phyloP scores from a whole-genome alignment of 176 grass and related monocot species.

The Carex parvula region DNA sequence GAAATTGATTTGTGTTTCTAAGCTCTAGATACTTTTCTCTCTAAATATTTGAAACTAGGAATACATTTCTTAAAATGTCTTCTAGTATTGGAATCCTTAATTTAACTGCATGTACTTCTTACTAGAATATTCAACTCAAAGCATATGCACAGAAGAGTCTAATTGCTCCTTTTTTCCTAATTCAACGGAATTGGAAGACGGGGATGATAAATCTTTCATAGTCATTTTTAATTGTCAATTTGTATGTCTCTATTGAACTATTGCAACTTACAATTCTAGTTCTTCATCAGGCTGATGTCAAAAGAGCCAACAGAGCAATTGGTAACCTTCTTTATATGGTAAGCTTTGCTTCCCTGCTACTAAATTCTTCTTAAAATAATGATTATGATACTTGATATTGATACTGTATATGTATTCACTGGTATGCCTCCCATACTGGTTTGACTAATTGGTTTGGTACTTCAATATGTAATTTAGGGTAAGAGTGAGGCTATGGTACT shows the following conservation, averaged over 20 bases:
- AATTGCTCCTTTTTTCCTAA: neutral
- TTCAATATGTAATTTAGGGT: neutral
- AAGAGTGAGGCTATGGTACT: too few species aligned
- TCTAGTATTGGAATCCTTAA: too few species aligned
- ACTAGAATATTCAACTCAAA: neutral
- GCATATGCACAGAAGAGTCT: neutral
- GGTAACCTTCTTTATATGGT: constrained; percentile 87
- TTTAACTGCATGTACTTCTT: neutral
- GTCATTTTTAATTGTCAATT: neutral
- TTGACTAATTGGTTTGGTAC: neutral
- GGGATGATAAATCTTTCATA: neutral
- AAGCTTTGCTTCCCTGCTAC: neutral
- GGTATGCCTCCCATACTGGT: neutral
- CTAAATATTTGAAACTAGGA: neutral
- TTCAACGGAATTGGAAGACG: neutral
- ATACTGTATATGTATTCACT: neutral
- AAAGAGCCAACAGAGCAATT: constrained; percentile 55
- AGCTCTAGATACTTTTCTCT: neutral
- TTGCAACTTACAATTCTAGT: constrained; percentile 6
- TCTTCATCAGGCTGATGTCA: constrained; percentile 57
- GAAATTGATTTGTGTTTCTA: neutral
- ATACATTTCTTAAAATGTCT: neutral
- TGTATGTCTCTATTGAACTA: neutral
- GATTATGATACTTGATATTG: neutral
- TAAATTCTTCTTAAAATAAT: neutral